phyloP scores from a whole-genome alignment of 1,139 yeast genomes.

The Nadsonia starkeyi-henricii region DNA sequence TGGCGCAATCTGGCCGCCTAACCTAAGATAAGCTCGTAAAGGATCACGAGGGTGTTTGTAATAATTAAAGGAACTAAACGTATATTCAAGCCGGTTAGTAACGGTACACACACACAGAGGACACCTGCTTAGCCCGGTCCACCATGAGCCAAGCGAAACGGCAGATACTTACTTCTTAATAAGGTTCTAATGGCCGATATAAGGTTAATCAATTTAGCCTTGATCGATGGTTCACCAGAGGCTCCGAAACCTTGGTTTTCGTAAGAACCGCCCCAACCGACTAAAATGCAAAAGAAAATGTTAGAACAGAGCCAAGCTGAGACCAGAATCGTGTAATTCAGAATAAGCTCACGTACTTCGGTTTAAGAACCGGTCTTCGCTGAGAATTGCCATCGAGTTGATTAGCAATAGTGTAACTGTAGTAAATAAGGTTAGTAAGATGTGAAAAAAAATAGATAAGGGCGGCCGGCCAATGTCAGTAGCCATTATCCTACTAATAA shows the following conservation, averaged over 20 bases:
- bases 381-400: constrained; percentile 66
- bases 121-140: not conserved
- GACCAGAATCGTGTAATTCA: not conserved
- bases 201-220: constrained; percentile 44
- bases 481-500: not conserved
- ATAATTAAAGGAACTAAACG: constrained; percentile 49
- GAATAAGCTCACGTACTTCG: constrained; percentile 34
- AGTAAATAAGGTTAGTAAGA: constrained; percentile 8
- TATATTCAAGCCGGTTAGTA: not conserved
- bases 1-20: constrained; percentile 15
- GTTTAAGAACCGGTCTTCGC: constrained; percentile 70
- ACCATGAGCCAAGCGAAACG: not conserved
- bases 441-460: not conserved
- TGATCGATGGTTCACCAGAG: constrained; percentile 33
- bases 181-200: constrained; percentile 66
- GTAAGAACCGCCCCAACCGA: constrained; percentile 18
- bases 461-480: not conserved
- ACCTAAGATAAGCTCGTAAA: constrained; percentile 66
- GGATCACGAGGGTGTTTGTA: constrained; percentile 49
- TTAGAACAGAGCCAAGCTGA: constrained; percentile 1
- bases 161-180: constrained; percentile 38
- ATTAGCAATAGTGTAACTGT: constrained; percentile 42
- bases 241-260: constrained; percentile 27
- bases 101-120: not conserved
- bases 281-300: constrained; percentile 6